These are phyloP conservation scores for Trypanosoma avium DNA, from an alignment of 208 protist species.

Conservation along the genomic window DNA sequence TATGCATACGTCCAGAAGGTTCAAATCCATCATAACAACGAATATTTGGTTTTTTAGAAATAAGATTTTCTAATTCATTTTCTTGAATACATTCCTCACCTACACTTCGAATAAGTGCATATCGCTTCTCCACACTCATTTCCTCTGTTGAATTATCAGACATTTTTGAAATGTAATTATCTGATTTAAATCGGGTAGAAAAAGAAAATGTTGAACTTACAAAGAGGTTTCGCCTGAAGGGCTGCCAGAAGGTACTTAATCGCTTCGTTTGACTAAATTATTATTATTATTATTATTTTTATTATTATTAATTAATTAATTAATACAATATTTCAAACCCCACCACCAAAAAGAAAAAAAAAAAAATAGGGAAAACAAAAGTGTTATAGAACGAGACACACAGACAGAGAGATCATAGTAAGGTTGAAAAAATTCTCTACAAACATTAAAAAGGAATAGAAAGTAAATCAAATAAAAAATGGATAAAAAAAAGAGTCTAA, in stretches of 20 bases:
- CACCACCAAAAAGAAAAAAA: too few species aligned
- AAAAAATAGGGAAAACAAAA: too few species aligned
- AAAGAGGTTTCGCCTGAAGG: conserved; percentile 1
- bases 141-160: neutral
- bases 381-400: too few species aligned
- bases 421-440: too few species aligned
- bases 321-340: too few species aligned
- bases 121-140: conserved; percentile 59
- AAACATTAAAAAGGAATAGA: too few species aligned
- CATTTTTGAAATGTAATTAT: neutral
- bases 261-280: conserved; percentile 15
- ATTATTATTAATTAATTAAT: too few species aligned
- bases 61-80: conserved; percentile 88
- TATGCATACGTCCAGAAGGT: conserved; percentile 99
- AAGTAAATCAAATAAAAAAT: too few species aligned
- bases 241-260: conserved; percentile 19
- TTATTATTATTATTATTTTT: neutral
- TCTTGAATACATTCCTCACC: conserved; percentile 97
- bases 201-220: neutral
- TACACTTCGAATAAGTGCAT: conserved; percentile 85
- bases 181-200: conserved; percentile 2
- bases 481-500: too few species aligned
- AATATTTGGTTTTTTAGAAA: conserved; percentile 92
- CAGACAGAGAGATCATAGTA: too few species aligned
- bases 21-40: conserved; percentile 99